phyloP scores from a whole-genome alignment of 345 rosid genomes.

The Linum usitatissimum region DNA sequence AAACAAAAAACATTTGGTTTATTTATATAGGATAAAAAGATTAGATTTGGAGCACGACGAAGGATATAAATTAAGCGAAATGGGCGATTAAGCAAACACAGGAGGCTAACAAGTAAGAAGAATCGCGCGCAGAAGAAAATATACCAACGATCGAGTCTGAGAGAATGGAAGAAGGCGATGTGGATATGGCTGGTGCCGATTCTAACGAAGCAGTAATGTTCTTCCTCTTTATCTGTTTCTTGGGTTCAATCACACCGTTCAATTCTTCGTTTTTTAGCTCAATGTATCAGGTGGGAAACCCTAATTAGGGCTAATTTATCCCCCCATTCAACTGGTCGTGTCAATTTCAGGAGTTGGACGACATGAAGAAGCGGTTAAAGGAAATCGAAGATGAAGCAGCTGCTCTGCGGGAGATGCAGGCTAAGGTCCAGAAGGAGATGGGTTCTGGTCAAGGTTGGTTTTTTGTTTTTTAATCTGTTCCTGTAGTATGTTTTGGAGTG shows the following conservation, averaged over 20 bases:
- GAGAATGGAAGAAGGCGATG: constrained; percentile 32
- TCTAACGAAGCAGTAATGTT: constrained; percentile 23
- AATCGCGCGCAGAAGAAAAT: not conserved
- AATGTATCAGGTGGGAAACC: not conserved
- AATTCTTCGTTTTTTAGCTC: not conserved
- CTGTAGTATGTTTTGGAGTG: not conserved
- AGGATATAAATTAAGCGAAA: not conserved
- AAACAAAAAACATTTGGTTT: no score
- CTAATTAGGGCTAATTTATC: constrained; percentile 3
- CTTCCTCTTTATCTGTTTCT: not conserved
- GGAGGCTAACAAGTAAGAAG: not conserved
- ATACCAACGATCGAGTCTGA: not conserved
- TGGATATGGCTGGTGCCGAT: constrained; percentile 27
- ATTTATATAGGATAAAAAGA: no score
- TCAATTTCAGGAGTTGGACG: not conserved
- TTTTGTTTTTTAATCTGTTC: no score
- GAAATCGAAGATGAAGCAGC: not conserved
- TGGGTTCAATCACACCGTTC: not conserved
- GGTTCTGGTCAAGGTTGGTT: not conserved
- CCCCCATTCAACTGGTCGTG: not conserved
- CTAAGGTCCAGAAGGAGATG: not conserved
- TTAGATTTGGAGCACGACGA: no score
- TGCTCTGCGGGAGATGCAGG: not conserved
- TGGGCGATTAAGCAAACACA: not conserved
- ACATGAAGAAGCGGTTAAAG: not conserved